Evolutionary conservation across 2,329 filamentous ascomycete genomes (phyloP).

Genomic region (Blastomyces parvus): DNA sequence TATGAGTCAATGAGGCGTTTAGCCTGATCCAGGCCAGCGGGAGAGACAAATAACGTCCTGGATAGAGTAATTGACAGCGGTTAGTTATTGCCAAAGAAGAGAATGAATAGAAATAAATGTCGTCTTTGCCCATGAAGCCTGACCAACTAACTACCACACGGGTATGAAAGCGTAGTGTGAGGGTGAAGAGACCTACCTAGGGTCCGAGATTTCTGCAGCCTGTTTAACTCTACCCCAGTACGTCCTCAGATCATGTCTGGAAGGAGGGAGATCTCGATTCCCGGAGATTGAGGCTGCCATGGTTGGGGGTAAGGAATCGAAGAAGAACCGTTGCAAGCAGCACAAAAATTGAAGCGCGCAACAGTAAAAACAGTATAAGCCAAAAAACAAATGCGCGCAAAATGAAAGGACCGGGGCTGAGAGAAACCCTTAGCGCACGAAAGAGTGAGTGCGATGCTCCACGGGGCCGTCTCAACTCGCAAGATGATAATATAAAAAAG

Average conservation of each 20-base stretch:
- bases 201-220: slow-evolving; percentile 81
- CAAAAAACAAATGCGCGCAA: background rate
- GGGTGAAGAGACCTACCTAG: slow-evolving; percentile 61
- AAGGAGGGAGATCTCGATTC: slow-evolving; percentile 73
- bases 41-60: slow-evolving; percentile 78
- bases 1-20: slow-evolving; percentile 74
- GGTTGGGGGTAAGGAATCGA: background rate
- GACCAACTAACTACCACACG: too few relatives aligned
- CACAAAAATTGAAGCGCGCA: background rate
- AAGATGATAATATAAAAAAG: background rate
- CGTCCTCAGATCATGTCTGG: slow-evolving; percentile 82
- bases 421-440: background rate
- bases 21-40: slow-evolving; percentile 69
- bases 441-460: background rate
- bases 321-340: background rate
- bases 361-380: background rate
- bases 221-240: slow-evolving; percentile 94
- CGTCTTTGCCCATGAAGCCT: background rate
- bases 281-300: slow-evolving; percentile 57
- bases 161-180: background rate
- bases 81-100: background rate
- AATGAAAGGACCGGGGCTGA: background rate
- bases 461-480: background rate
- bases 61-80: slow-evolving; percentile 3
- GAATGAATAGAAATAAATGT: background rate